Base-by-base conservation (phyloP, 1,284 basidiomycete species). In the Xerocomus minutiporus region DNA sequence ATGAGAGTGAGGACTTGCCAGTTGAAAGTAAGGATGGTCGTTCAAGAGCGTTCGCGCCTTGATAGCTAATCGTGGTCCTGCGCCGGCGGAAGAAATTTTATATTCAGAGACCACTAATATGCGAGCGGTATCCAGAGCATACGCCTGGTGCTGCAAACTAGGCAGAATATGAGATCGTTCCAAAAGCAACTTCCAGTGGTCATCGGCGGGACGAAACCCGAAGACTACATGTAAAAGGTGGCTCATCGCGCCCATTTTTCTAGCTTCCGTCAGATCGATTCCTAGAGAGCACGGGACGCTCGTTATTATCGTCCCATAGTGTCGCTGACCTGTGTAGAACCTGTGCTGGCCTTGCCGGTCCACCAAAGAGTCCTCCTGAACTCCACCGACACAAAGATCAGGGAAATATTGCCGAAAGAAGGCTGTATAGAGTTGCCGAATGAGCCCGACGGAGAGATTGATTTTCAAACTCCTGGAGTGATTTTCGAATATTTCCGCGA, bases 341-440 rank as follows among this genome's bases (percentile, higher is more conserved):
- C 26, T 25, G 4, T 54, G 42, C 2, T 54, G 52, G 1, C 40
- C 26, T n/a, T 56, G 53, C 3, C 35, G 9, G 5, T 56, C 53
- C 9, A 56, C 29, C 39, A 55, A 12, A 15, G 48, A 43, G 3
- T 56, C 52, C 11, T 47, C 41, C 12, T 47, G 35, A 1, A 31
- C 13, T 25, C 40, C 43, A 26, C 13, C 1, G 7, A 23, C 28
- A 5, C 34, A 55, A n/a, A 55, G 44, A 20, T 17, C 53, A 1
- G 44, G 54, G 15, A 56, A 56, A 8, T 55, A 56, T 15, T 56
- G 45, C 1, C 35, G 11, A 8, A 56, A 56, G 17, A 55, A 56
- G 1, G 48, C 53, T 0, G 45, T 56, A 9, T 56, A 55, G 4
- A 56, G 45, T n/a, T 55, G 54, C 3, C 31, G 23, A 1, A 55